Evolutionary conservation across 331 rosid genomes (phyloP), one percentile per base, ranked within the genome.

Genomic region (Quercus lobata): DNA sequence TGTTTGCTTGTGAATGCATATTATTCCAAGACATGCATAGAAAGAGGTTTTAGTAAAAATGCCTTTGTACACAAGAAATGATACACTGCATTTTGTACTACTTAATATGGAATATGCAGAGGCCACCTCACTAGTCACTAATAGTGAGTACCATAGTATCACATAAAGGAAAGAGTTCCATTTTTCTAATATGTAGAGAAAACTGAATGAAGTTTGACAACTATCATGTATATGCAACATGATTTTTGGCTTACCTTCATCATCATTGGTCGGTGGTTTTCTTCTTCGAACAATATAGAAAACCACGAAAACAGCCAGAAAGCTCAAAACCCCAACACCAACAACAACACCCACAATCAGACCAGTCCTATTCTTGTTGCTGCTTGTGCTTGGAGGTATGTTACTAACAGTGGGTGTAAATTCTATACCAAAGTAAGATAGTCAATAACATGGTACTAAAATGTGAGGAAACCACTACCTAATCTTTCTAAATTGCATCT

Each of bases 321-420:
- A 37, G 46, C 46, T 37, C 46, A 37, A 37, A 37, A 37, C 46
- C 11, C 46, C 46, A 37, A 37, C 46, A 8, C 12, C 46, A 37
- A 37, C 46, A 8, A 37, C 11, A 1, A 8, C 46, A 37, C 46
- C 46, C 46, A 37, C 46, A 37, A 91, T 87, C 46, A 92, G 78
- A 68, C 90, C 90, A 0, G 91, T 81, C 57, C 69, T 87, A 57
- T 78, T 89, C 74, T 74, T 85, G 65, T 84, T 62, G 61, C 52
- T 83, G 34, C 73, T 81, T 55, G 91, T 83, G 34, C 73, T 81
- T 55, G 91, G 93, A 81, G 88, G 86, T 6, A 37, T 11, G 71
- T 94, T 94, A 83, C 89, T 62, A 52, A 89, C 97, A 25, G 84
- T 65, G 37, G 97, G 97, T 55, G 0, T 44, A 74, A 94, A 94